Percentiles rank a stretch among this genome's conserved stretches.
These are phyloP conservation scores for Stemphylium lycopersici DNA, from an alignment of 2,329 filamentous ascomycete genomes.

Conservation along the genomic window DNA sequence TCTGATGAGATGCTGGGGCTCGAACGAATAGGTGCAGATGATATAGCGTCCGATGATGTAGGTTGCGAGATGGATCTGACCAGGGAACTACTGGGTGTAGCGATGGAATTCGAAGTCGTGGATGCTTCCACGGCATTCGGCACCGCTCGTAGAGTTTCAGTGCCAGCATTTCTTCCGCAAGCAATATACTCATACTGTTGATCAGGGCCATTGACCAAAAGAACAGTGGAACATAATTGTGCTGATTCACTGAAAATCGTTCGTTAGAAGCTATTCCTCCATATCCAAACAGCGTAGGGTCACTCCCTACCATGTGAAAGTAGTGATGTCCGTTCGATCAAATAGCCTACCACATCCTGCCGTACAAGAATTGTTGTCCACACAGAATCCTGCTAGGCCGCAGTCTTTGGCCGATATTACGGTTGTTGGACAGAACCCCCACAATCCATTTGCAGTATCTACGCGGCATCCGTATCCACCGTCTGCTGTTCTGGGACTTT, in stretches of 20 bases:
- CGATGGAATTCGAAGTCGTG: constrained; percentile 12
- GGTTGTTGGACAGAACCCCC: constrained; percentile 24
- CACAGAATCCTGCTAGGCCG: constrained; percentile 19
- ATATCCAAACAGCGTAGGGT: background rate
- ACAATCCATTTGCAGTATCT: constrained; percentile 23
- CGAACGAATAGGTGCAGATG: background rate
- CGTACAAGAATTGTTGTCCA: constrained; percentile 21
- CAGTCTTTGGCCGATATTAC: constrained; percentile 18
- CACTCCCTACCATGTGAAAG: constrained; percentile 17
- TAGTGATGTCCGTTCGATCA: constrained; percentile 13
- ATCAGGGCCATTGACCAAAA: constrained; percentile 18
- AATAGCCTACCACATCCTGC: constrained; percentile 21
- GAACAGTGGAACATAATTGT: constrained; percentile 18
- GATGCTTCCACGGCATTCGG: constrained; percentile 9
- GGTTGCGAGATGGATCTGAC: constrained; percentile 1
- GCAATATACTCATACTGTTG: constrained; percentile 24
- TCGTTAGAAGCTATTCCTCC: background rate
- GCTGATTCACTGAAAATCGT: constrained; percentile 2
- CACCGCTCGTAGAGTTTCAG: constrained; percentile 8
- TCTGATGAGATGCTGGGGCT: background rate
- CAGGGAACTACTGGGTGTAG: constrained; percentile 6
- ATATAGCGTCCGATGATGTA: background rate
- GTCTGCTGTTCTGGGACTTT: constrained; percentile 3
- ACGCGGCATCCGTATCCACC: constrained; percentile 18
- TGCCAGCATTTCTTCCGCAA: constrained; percentile 13